Evolutionary conservation across 768 basidiomycete species (phyloP).

Genomic region (Trametes cinnabarina): DNA sequence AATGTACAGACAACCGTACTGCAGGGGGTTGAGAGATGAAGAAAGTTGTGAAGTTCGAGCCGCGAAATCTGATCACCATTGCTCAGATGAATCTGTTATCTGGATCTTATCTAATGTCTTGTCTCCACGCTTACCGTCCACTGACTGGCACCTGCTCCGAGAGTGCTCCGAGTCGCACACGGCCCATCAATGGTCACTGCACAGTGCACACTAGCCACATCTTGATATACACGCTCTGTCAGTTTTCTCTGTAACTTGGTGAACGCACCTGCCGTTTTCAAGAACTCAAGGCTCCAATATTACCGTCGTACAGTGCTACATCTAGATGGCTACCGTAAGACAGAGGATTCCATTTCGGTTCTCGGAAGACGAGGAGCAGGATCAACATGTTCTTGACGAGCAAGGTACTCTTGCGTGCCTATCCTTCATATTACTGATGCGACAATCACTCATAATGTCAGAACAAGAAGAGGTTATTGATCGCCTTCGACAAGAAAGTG

Average conservation of each 20-base stretch:
- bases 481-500: constrained; percentile 18
- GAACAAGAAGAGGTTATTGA: constrained; percentile 31
- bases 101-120: neutral
- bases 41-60: neutral
- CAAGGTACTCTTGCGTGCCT: constrained; percentile 20
- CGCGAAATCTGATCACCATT: neutral
- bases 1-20: neutral
- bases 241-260: no score
- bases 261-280: no score
- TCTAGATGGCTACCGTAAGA: constrained; percentile 1
- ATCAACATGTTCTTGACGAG: constrained; percentile 26
- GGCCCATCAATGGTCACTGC: no score
- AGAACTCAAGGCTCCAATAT: no score
- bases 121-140: neutral
- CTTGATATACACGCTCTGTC: no score
- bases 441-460: neutral
- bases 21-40: neutral
- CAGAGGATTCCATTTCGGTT: constrained; percentile 25
- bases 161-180: no score
- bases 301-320: neutral
- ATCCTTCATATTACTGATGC: neutral
- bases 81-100: neutral
- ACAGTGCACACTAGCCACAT: no score
- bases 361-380: constrained; percentile 17
- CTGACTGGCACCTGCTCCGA: no score